Conservation (phyloP, 805 yeast genomes). For the Yarrowia porcina region DNA sequence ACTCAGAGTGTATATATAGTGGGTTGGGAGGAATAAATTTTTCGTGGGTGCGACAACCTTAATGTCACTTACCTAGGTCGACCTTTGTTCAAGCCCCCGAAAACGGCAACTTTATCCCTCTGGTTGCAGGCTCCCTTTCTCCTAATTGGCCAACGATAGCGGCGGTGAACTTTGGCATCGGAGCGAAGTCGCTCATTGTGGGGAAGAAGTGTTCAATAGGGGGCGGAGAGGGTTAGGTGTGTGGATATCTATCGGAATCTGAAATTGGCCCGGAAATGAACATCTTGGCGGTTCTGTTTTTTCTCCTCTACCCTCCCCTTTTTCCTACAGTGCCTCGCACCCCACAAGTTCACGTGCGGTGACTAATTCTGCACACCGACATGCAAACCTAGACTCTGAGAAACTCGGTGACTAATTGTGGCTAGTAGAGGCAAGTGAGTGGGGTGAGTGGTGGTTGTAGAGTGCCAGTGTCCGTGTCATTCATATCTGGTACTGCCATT, state of each 20-base stretch:
- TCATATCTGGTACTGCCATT: no score
- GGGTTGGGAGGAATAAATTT: conserved; percentile 20
- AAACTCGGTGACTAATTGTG: conserved; percentile 20
- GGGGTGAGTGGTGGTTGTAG: no score
- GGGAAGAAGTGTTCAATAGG: not conserved
- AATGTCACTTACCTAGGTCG: not conserved
- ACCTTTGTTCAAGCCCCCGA: not conserved
- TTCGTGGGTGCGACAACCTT: not conserved
- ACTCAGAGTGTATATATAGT: conserved; percentile 25
- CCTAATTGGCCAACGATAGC: conserved; percentile 20
- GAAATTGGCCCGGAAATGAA: not conserved
- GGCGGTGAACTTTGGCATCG: conserved; percentile 6
- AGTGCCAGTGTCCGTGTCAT: no score
- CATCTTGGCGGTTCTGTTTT: not conserved
- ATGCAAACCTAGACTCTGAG: not conserved
- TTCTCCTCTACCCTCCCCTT: not conserved
- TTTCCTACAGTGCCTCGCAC: not conserved
- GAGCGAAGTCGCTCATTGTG: not conserved
- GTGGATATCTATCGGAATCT: not conserved
- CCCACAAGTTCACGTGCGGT: conserved; percentile 24
- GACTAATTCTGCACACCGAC: conserved; percentile 17
- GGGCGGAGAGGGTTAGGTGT: not conserved
- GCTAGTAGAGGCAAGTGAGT: no score
- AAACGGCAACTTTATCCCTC: conserved; percentile 22
- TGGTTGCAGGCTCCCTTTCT: not conserved